Evolutionary conservation across 441 rosid genomes (phyloP).

Genomic region (Adansonia madagascariensis): DNA sequence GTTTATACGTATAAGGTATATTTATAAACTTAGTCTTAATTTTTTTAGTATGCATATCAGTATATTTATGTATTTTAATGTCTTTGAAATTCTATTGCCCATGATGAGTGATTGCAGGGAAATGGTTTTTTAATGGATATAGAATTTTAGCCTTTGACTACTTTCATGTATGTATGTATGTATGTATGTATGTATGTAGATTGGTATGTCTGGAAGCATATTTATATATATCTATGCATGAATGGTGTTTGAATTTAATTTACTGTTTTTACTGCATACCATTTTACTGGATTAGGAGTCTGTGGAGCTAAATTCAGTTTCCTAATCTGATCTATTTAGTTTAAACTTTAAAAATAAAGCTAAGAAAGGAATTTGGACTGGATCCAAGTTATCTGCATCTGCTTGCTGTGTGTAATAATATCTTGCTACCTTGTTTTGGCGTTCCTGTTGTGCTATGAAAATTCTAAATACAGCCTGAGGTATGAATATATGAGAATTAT

Average conservation of each 20-base stretch:
- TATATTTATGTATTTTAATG: not conserved
- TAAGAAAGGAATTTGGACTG: not conserved
- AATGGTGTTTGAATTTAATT: not conserved
- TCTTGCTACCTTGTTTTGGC: not conserved
- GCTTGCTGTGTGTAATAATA: not conserved
- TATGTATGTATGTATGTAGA: not conserved
- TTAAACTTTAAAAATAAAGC: not conserved
- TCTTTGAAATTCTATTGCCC: not conserved
- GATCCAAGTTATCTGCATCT: not conserved
- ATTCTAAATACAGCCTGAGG: not conserved
- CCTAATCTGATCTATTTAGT: not conserved
- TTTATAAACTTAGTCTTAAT: not conserved
- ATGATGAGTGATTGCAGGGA: slow-evolving; percentile 1
- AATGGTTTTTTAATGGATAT: not conserved
- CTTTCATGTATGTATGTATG: not conserved
- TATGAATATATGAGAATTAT: not conserved
- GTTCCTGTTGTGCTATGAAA: not conserved
- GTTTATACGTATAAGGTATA: not conserved
- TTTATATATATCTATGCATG: not conserved
- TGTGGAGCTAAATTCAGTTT: not conserved
- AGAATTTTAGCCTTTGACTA: not conserved
- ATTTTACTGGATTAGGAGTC: slow-evolving; percentile 1
- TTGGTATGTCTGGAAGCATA: not conserved
- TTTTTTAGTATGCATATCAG: not conserved
- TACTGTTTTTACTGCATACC: not conserved